Conservation (phyloP, 108 stramenopile species). For the Cyclotella cryptica region DNA sequence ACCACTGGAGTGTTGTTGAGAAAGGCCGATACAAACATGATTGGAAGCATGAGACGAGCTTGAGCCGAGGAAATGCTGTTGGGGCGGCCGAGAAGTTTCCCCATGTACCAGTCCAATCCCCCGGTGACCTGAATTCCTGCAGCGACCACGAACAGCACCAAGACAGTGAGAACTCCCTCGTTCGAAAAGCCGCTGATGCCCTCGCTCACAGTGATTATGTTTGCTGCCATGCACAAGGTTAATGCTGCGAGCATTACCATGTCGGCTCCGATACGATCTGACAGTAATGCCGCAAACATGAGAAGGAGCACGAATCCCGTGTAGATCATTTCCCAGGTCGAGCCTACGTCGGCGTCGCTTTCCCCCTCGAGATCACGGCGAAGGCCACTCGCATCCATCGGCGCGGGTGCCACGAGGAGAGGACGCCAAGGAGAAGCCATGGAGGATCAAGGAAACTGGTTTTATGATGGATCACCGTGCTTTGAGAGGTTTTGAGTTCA, state of each 20-base stretch:
- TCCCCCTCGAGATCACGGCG: neutral
- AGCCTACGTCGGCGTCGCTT: neutral
- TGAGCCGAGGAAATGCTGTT: slow-evolving; percentile 70
- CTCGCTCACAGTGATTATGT: slow-evolving; percentile 71
- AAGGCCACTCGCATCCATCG: neutral
- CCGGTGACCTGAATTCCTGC: slow-evolving; percentile 85
- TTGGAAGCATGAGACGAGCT: slow-evolving; percentile 69
- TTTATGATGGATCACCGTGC: too few species aligned
- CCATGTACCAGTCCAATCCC: slow-evolving; percentile 90
- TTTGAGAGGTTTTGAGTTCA: too few species aligned
- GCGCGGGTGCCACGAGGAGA: too few species aligned
- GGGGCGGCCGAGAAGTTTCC: slow-evolving; percentile 77
- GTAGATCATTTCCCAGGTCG: slow-evolving; percentile 68
- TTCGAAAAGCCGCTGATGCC: slow-evolving; percentile 86
- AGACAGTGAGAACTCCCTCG: slow-evolving; percentile 80
- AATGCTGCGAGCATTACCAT: slow-evolving; percentile 74
- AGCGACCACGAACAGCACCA: slow-evolving; percentile 86
- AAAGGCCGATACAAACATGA: slow-evolving; percentile 79
- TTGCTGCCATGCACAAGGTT: slow-evolving; percentile 74
- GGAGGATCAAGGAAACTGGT: too few species aligned
- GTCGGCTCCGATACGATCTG: slow-evolving; percentile 76
- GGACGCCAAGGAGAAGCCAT: too few species aligned
- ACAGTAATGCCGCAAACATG: slow-evolving; percentile 73
- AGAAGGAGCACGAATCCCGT: slow-evolving; percentile 63
- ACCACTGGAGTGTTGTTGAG: slow-evolving; percentile 92